Evolutionary conservation across 1,139 yeast genomes (phyloP).

Genomic region (Protomyces macrosporus): DNA sequence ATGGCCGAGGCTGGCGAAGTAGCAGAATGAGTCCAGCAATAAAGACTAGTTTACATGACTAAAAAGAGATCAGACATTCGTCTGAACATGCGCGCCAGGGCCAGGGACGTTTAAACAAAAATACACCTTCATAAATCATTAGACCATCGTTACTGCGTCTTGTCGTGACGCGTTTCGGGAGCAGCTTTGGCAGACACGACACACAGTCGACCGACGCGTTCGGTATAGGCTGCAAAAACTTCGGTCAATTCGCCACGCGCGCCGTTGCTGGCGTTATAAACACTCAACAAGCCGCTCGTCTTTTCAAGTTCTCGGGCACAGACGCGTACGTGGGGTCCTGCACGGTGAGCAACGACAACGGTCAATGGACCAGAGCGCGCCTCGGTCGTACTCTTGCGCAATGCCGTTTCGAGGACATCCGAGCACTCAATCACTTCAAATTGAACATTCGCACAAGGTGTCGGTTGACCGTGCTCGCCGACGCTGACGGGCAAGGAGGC

Average conservation of each 20-base stretch:
- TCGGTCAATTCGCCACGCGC: conserved; percentile 10
- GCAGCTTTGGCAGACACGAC: conserved; percentile 4
- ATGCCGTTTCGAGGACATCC: conserved; percentile 1
- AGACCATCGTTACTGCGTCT: neutral
- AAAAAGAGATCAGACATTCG: neutral
- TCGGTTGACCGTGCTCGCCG: neutral
- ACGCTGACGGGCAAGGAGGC: neutral
- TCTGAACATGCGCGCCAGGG: neutral
- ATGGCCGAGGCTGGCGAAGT: neutral
- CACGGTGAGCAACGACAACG: neutral
- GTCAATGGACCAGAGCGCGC: neutral
- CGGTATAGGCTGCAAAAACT: conserved; percentile 10
- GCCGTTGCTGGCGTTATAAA: neutral
- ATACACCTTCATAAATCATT: too few species aligned
- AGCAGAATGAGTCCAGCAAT: neutral
- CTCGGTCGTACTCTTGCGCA: neutral
- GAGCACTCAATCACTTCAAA: neutral
- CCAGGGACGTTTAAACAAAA: neutral
- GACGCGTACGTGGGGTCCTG: neutral
- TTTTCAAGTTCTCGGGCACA: neutral
- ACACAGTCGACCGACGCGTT: conserved; percentile 2
- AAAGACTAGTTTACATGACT: neutral
- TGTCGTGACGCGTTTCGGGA: neutral
- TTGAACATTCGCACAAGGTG: neutral
- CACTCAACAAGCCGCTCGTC: neutral